Conservation (phyloP, 495 filamentous ascomycete species). For the Xylaria curta region DNA sequence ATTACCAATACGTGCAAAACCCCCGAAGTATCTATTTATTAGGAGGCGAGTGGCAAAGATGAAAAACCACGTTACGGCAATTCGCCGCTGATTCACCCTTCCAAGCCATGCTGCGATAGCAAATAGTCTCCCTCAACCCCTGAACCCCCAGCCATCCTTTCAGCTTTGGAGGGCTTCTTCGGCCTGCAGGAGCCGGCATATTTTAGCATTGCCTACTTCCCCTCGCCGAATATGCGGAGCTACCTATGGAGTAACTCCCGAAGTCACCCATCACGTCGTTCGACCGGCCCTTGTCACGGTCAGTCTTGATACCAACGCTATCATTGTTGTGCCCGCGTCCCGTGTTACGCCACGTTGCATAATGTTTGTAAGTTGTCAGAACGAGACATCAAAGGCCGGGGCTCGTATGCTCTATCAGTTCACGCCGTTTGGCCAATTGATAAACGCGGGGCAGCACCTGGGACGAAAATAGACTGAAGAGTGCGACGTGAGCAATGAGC, state of each 20-base stretch:
- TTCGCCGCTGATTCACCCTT: conserved; percentile 15
- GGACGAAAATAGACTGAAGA: conserved; percentile 25
- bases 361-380: conserved; percentile 20
- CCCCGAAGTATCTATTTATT: neutral
- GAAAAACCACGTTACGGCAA: conserved; percentile 20
- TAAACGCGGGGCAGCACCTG: neutral
- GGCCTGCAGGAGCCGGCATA: conserved; percentile 24
- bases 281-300: conserved; percentile 3
- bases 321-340: neutral
- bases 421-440: neutral
- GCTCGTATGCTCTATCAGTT: conserved; percentile 7
- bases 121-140: conserved; percentile 3
- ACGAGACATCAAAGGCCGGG: neutral
- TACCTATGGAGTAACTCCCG: conserved; percentile 18
- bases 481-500: conserved; percentile 2
- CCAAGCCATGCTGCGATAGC: conserved; percentile 5
- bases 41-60: conserved; percentile 6
- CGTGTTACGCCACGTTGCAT: conserved; percentile 19
- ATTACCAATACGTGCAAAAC: neutral
- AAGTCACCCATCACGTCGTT: conserved; percentile 9
- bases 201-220: conserved; percentile 11
- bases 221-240: conserved; percentile 16
- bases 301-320: neutral
- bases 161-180: conserved; percentile 14
- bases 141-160: conserved; percentile 2